These are phyloP conservation scores for Tuber brumale DNA, from an alignment of 495 filamentous ascomycete genomes.

Conservation along the genomic window DNA sequence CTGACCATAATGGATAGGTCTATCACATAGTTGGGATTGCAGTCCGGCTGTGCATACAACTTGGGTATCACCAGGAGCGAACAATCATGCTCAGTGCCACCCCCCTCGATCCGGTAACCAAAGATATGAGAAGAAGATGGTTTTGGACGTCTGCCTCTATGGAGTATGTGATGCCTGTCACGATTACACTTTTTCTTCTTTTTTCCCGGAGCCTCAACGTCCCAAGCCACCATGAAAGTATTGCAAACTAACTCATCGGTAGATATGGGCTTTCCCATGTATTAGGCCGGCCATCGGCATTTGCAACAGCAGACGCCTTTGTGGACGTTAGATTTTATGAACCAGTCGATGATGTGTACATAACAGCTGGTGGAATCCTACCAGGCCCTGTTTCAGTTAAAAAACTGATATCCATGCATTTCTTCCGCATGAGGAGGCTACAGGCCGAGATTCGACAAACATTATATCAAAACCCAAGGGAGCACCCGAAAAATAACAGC, in stretches of 20 bases:
- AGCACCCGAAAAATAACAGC: conserved; percentile 63
- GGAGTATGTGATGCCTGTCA: conserved; percentile 52
- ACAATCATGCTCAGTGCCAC: conserved; percentile 58
- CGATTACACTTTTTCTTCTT: neutral
- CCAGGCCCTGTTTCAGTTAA: conserved; percentile 61
- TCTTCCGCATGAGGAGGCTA: conserved; percentile 80
- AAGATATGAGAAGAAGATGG: conserved; percentile 81
- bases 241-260: neutral
- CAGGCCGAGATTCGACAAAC: conserved; percentile 79
- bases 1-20: conserved; percentile 37
- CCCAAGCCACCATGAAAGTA: neutral
- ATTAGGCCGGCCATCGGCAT: conserved; percentile 74
- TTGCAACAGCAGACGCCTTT: conserved; percentile 69
- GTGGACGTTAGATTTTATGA: conserved; percentile 78
- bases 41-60: conserved; percentile 74
- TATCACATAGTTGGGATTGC: conserved; percentile 88
- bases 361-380: conserved; percentile 68
- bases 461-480: conserved; percentile 71
- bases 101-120: conserved; percentile 58
- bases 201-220: neutral
- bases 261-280: conserved; percentile 67
- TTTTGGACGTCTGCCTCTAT: conserved; percentile 80
- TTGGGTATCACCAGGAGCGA: conserved; percentile 77
- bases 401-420: conserved; percentile 84
- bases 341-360: conserved; percentile 68